Percentiles rank a stretch among this genome's conserved stretches.
These are phyloP conservation scores for Raphanus sativus DNA, from an alignment of 345 rosid genomes.

Conservation along the genomic window DNA sequence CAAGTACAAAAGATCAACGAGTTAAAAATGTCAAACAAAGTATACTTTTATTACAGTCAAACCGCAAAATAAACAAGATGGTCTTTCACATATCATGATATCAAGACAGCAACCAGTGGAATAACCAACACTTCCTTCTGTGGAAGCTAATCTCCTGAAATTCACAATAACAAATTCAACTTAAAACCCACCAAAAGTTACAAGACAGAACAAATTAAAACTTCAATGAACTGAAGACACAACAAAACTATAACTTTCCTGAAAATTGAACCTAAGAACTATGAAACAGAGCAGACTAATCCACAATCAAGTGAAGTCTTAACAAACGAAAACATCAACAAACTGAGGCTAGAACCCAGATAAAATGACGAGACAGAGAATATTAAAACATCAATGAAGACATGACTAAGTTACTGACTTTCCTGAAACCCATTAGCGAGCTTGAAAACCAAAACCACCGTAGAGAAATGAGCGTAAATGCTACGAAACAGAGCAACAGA, in stretches of 20 bases:
- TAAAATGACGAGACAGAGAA: not conserved
- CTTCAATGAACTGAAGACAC: not conserved
- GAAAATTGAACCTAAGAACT: not conserved
- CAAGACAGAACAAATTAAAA: not conserved
- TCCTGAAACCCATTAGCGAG: not conserved
- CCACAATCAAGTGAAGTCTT: not conserved
- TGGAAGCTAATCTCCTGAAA: constrained; percentile 41
- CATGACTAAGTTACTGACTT: not conserved
- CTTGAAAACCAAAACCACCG: too few relatives aligned
- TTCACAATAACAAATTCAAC: constrained; percentile 1
- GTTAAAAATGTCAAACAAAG: too few relatives aligned
- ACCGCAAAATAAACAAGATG: too few relatives aligned
- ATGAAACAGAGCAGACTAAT: not conserved
- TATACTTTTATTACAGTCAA: too few relatives aligned
- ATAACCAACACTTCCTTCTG: constrained; percentile 13
- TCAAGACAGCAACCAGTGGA: not conserved
- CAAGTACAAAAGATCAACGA: too few relatives aligned
- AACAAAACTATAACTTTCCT: not conserved
- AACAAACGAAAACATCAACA: not conserved
- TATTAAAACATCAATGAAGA: not conserved
- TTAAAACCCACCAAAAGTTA: not conserved
- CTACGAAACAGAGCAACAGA: not conserved
- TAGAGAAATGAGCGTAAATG: too few relatives aligned
- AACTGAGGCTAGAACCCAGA: not conserved
- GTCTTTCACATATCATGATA: too few relatives aligned